Percentiles rank a stretch among this genome's conserved stretches.
phyloP scores from a whole-genome alignment of 495 filamentous ascomycete genomes.

The Talaromyces stipitatus region DNA sequence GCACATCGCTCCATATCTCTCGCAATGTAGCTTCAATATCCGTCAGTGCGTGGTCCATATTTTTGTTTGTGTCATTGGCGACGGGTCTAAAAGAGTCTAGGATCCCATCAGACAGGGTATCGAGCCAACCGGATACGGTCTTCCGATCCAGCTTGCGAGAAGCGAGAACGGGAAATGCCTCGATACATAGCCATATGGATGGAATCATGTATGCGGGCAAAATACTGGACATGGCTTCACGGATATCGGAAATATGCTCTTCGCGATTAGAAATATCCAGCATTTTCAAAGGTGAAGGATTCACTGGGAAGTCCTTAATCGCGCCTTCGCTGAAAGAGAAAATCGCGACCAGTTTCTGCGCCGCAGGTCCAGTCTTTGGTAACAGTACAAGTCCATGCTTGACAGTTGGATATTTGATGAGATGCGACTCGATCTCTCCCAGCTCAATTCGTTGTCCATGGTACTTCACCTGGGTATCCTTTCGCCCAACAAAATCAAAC shows the following conservation, averaged over 20 bases:
- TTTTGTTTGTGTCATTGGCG: neutral
- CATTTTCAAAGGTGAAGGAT: slow-evolving; percentile 21
- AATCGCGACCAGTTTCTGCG: slow-evolving; percentile 33
- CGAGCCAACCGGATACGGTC: slow-evolving; percentile 25
- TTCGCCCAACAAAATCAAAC: slow-evolving; percentile 54
- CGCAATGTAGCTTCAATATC: slow-evolving; percentile 25
- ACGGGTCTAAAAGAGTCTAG: slow-evolving; percentile 7
- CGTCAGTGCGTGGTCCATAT: neutral
- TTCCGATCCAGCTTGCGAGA: slow-evolving; percentile 50
- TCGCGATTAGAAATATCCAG: slow-evolving; percentile 16
- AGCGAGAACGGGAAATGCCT: slow-evolving; percentile 39
- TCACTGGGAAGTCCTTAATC: slow-evolving; percentile 14
- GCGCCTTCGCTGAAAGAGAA: slow-evolving; percentile 18
- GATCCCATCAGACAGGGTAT: slow-evolving; percentile 22
- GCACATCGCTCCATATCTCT: slow-evolving; percentile 43
- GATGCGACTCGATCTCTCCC: slow-evolving; percentile 55
- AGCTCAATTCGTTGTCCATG: slow-evolving; percentile 61
- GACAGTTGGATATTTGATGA: slow-evolving; percentile 20
- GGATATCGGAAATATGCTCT: slow-evolving; percentile 19
- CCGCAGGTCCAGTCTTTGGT: slow-evolving; percentile 31
- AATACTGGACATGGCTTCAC: slow-evolving; percentile 22
- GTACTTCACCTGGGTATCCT: slow-evolving; percentile 62
- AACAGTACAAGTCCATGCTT: slow-evolving; percentile 37
- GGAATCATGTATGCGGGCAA: slow-evolving; percentile 53
- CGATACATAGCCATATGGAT: slow-evolving; percentile 39